Percentiles rank a stretch among this genome's conserved stretches.
phyloP scores from a whole-genome alignment of 768 basidiomycete genomes.

The Boletus vinaceobasis region DNA sequence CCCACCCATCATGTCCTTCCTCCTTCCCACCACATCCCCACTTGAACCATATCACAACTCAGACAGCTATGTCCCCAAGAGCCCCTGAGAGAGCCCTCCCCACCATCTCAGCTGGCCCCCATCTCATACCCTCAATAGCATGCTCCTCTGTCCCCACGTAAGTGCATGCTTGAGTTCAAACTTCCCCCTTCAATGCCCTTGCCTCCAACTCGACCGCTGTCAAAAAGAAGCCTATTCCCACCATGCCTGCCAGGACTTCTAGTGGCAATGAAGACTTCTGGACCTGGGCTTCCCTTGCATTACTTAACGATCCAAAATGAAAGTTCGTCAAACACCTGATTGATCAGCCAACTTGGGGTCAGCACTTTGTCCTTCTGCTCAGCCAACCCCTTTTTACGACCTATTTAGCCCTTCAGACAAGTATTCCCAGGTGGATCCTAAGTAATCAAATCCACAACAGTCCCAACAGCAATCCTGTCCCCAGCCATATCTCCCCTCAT shows the following conservation, averaged over 20 bases:
- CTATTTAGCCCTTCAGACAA: conserved; percentile 41
- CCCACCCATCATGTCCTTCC: conserved; percentile 34
- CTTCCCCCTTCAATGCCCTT: conserved; percentile 81
- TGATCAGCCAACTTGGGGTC: conserved; percentile 61
- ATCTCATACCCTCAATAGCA: conserved; percentile 36
- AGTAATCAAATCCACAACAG: conserved; percentile 19
- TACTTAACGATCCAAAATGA: conserved; percentile 55
- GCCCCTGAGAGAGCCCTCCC: conserved; percentile 22
- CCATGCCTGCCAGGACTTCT: conserved; percentile 38
- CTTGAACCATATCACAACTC: conserved; percentile 41
- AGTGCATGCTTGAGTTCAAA: conserved; percentile 84
- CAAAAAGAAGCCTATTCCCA: conserved; percentile 73
- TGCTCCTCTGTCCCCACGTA: conserved; percentile 64
- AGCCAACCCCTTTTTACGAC: conserved; percentile 35
- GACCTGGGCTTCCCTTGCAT: conserved; percentile 35
- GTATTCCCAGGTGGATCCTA: conserved; percentile 42
- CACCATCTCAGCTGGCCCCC: conserved; percentile 17
- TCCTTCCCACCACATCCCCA: conserved; percentile 41
- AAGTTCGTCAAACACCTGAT: conserved; percentile 82
- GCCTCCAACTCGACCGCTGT: conserved; percentile 41
- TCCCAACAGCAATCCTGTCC: conserved; percentile 36
- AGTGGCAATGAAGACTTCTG: conserved; percentile 60
- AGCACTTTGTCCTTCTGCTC: conserved; percentile 35
- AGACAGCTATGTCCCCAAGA: conserved; percentile 34
- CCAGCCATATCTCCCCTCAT: conserved; percentile 48